Evolutionary conservation across 345 rosid species (phyloP), one percentile per base, ranked within the genome.

Genomic region (Boechera retrofracta): DNA sequence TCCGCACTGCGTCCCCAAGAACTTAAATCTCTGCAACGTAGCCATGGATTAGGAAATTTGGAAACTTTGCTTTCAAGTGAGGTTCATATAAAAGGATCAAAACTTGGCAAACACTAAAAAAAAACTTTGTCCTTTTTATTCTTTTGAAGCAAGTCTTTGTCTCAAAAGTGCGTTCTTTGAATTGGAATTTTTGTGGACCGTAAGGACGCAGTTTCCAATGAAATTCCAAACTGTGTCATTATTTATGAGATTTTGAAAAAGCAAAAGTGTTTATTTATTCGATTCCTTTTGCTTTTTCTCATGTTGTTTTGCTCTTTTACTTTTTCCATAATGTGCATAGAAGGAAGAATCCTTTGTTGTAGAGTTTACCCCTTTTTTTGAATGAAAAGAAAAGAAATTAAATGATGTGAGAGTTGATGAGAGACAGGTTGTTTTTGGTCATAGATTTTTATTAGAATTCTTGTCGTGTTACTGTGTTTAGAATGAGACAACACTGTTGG

Each of bases 1-100:
- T 36, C 97, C 97, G 4, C 98, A 94, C 79, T 90, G 97, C 5
- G 95, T 88, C 31, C 97, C 89, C 4, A 90, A 80, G 26, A 92
- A 83, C 92, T 88, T 92, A 87, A 92, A 92, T 71, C 86, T 89
- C 77, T 90, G 93, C 78, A 94, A 44, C 16, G 98, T 64, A 26
- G 97, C 92, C 98, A 94, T 91, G 29, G 10, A 4, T 67, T 75
- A 70, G 42, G 64, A 16, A 29, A 53, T 53, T 36, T 62, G 74
- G 47, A 47, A 81, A 33, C 49, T 18, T 58, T 77, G 82, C 24
- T 76, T 70, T 32, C 76, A 64, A 72, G 74, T 63, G 72, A 74
- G 79, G 68, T 72, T 33, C 58, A 71, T 21, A 82, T 79, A 82
- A 76, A 78, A 64, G 84, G 75, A 84, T 87, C 85, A 65, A 57